These are phyloP conservation scores for Xylaria telfairii DNA, from an alignment of 495 filamentous ascomycete genomes.

Conservation along the genomic window DNA sequence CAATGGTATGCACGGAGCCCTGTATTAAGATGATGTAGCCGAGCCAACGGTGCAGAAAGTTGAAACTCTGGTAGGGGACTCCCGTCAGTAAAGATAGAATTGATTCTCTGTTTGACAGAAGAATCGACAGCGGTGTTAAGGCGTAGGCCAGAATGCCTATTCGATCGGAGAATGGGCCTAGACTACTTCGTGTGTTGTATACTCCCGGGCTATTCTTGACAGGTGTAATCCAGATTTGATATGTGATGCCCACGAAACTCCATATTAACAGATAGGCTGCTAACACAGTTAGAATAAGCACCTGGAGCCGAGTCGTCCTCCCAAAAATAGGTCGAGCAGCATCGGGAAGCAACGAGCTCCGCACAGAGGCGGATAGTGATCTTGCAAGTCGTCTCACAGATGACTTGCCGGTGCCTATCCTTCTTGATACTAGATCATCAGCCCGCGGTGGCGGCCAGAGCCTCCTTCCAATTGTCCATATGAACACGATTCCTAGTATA, in stretches of 20 bases:
- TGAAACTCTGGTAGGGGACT: constrained; percentile 70
- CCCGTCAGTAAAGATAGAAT: constrained; percentile 67
- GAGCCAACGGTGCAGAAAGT: constrained; percentile 71
- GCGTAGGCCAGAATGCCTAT: constrained; percentile 70
- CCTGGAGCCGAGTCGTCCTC: constrained; percentile 47
- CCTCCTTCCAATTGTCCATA: constrained; percentile 51
- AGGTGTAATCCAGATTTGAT: constrained; percentile 66
- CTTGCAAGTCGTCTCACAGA: constrained; percentile 33
- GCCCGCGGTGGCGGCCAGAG: constrained; percentile 45
- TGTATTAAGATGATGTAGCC: constrained; percentile 70
- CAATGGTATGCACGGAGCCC: constrained; percentile 66
- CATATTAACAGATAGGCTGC: constrained; percentile 63
- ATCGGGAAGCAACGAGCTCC: constrained; percentile 54
- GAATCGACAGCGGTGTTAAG: constrained; percentile 66
- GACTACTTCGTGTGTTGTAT: constrained; percentile 61
- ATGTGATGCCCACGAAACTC: constrained; percentile 65
- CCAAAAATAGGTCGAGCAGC: constrained; percentile 43
- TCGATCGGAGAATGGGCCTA: constrained; percentile 67
- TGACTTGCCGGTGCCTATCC: constrained; percentile 22
- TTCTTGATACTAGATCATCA: constrained; percentile 42
- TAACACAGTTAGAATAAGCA: constrained; percentile 53
- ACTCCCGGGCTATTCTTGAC: constrained; percentile 52
- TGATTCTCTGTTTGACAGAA: constrained; percentile 65
- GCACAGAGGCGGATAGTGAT: constrained; percentile 41
- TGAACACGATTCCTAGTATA: constrained; percentile 56